Evolutionary conservation across 441 rosid genomes (phyloP).

Genomic region (Manihot esculenta): DNA sequence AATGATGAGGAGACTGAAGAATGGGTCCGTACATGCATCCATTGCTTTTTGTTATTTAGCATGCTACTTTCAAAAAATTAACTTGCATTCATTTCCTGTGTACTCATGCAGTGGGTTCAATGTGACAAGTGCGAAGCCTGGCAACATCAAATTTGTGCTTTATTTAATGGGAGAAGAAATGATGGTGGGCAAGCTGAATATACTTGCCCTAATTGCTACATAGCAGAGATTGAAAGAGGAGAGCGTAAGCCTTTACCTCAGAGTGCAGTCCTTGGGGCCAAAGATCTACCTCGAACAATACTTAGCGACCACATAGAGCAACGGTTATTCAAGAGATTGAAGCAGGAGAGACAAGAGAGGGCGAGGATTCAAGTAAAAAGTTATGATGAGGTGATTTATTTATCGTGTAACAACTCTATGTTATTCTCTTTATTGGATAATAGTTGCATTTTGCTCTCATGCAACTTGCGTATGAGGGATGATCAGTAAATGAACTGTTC

Average conservation of each 20-base stretch:
- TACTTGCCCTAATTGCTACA: conserved; percentile 99
- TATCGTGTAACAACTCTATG: background rate
- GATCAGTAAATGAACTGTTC: background rate
- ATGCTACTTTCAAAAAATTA: conserved; percentile 10
- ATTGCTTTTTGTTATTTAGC: conserved; percentile 19
- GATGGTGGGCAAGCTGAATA: conserved; percentile 99
- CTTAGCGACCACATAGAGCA: conserved; percentile 99
- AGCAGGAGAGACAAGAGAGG: conserved; percentile 86
- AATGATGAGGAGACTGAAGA: conserved; percentile 99
- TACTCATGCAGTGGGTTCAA: conserved; percentile 92
- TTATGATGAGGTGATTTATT: conserved; percentile 83
- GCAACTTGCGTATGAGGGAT: background rate
- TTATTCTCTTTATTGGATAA: background rate
- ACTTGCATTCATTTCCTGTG: conserved; percentile 22
- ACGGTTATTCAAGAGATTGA: conserved; percentile 74
- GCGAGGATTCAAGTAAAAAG: conserved; percentile 84
- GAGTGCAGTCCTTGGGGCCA: conserved; percentile 99
- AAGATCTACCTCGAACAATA: conserved; percentile 91
- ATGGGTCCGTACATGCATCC: conserved; percentile 60
- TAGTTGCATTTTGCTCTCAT: too few species aligned
- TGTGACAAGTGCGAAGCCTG: conserved; percentile 99
- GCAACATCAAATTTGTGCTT: conserved; percentile 99
- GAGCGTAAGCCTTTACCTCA: conserved; percentile 93
- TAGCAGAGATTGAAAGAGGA: conserved; percentile 82
- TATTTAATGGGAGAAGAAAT: conserved; percentile 97